Percentiles rank a stretch among this genome's conserved stretches.
Evolutionary conservation across 495 filamentous ascomycete genomes (phyloP).

Genomic region (Penicillium subrubescens): DNA sequence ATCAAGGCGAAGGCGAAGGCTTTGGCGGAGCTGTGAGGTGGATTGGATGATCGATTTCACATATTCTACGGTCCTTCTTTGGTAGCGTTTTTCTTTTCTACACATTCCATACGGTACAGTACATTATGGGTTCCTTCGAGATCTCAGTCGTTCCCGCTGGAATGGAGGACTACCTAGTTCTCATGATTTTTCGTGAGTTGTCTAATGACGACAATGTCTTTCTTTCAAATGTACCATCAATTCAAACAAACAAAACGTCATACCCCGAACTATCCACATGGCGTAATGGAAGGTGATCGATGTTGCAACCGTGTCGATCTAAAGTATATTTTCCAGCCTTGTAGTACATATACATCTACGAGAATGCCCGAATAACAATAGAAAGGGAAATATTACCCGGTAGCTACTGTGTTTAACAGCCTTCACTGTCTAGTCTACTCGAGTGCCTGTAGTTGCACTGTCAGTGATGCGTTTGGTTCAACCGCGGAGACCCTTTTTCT

Average conservation of each 20-base stretch:
- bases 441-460: no score
- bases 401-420: no score
- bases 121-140: background rate
- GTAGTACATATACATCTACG: background rate
- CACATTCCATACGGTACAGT: background rate
- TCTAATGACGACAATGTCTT: background rate
- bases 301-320: background rate
- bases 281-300: background rate
- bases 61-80: background rate
- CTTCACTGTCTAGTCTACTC: no score
- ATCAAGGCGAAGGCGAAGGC: conserved; percentile 26
- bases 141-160: background rate
- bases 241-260: background rate
- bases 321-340: background rate
- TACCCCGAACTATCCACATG: background rate
- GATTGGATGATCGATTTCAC: background rate
- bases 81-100: background rate
- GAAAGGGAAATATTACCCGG: background rate
- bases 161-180: background rate
- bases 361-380: background rate
- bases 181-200: background rate
- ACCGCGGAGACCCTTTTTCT: no score
- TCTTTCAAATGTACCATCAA: background rate
- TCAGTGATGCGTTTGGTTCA: no score
- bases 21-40: conserved; percentile 12